phyloP scores from a whole-genome alignment of 2,329 filamentous ascomycete genomes.

The Sporothrix inflata region DNA sequence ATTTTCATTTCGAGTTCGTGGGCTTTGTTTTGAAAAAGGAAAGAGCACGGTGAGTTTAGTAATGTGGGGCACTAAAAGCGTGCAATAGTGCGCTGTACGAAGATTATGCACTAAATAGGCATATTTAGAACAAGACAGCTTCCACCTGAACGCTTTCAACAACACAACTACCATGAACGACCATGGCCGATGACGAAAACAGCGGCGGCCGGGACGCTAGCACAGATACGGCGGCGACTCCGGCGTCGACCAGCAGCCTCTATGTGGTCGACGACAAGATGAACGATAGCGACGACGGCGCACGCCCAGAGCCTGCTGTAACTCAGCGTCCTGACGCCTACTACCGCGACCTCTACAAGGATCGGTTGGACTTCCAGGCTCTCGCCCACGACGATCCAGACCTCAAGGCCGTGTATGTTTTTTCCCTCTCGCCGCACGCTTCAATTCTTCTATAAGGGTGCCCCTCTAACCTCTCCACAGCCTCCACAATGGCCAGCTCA shows the following conservation, averaged over 20 bases:
- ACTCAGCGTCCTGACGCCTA: neutral
- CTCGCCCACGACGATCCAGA: constrained; percentile 47
- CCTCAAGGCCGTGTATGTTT: constrained; percentile 43
- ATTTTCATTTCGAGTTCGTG: neutral
- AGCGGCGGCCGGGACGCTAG: neutral
- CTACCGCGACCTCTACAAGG: constrained; percentile 48
- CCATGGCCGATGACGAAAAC: constrained; percentile 7
- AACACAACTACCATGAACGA: neutral
- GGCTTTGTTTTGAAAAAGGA: neutral
- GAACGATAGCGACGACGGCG: neutral
- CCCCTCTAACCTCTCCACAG: constrained; percentile 35
- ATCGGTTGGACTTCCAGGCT: constrained; percentile 49
- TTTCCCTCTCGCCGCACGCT: neutral
- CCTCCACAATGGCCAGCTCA: constrained; percentile 58
- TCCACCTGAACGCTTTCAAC: neutral
- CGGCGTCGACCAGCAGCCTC: neutral
- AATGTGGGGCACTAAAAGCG: neutral
- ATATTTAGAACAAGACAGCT: neutral
- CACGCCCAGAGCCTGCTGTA: neutral
- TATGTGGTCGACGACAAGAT: neutral
- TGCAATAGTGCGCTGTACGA: neutral
- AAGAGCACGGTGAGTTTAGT: neutral
- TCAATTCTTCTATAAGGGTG: neutral
- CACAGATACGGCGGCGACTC: neutral
- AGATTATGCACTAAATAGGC: neutral